Conservation (phyloP, 2,329 filamentous ascomycete genomes). For the Pseudogymnoascus sp. region DNA sequence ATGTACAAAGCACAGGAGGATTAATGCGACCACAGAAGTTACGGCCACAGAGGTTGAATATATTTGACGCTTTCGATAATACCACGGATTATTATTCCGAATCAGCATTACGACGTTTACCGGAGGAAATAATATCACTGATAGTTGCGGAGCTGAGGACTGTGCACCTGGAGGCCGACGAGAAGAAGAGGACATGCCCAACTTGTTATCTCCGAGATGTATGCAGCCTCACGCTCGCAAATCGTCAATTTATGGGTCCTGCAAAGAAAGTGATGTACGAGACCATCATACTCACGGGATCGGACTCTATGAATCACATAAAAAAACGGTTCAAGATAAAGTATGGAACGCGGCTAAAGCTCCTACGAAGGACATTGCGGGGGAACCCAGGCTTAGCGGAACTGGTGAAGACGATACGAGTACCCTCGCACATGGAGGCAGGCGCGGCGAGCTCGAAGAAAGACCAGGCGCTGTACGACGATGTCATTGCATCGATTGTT, state of each 20-base stretch:
- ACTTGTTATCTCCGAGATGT: slow-evolving; percentile 61
- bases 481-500: slow-evolving; percentile 52
- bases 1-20: background rate
- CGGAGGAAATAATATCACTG: slow-evolving; percentile 51
- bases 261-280: slow-evolving; percentile 34
- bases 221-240: slow-evolving; percentile 39
- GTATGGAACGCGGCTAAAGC: slow-evolving; percentile 45
- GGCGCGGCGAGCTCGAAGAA: slow-evolving; percentile 23
- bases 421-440: slow-evolving; percentile 40
- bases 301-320: slow-evolving; percentile 43
- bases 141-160: slow-evolving; percentile 48
- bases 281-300: slow-evolving; percentile 51
- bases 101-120: slow-evolving; percentile 29
- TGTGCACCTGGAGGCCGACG: slow-evolving; percentile 37
- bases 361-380: slow-evolving; percentile 52
- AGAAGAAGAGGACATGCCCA: slow-evolving; percentile 43
- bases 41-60: slow-evolving; percentile 2
- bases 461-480: slow-evolving; percentile 45
- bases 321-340: slow-evolving; percentile 52
- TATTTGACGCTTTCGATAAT: slow-evolving; percentile 2
- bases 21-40: background rate
- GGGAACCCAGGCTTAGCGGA: slow-evolving; percentile 45
- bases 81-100: background rate
- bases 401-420: slow-evolving; percentile 50
- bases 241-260: background rate